Base-by-base conservation (phyloP, 192 early-diverging fungal genomes). In the Obelidium mucronatum region DNA sequence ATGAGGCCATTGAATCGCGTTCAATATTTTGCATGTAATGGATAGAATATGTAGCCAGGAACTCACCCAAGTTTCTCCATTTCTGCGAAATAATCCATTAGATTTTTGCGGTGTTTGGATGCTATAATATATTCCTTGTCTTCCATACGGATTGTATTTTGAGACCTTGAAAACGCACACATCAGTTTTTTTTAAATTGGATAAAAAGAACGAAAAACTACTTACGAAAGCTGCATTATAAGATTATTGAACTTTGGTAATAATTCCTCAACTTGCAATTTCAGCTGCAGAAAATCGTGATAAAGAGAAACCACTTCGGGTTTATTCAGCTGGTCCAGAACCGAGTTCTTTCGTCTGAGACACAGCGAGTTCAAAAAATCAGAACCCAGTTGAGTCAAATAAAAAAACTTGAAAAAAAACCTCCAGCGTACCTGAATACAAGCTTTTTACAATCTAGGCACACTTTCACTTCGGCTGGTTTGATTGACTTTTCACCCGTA, bases 81-180 rank as follows among this genome's bases (percentile, higher is more conserved):
- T 58, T 84, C 78, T 3, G 85, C 72, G 52, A 88, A 87, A 33
- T 73, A 70, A 51, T 88, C 87, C 73, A 88, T 61, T 40, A 86
- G 68, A 24, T 36, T 65, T 64, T 88, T 86, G 8, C 87, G 75
- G 58, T 80, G 73, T 37, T 68, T 26, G 0, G 76, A 35, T 33
- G 87, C 83, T 36, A 81, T 34, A 35, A 83, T 67, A 58, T 84
- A 88, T 26, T 82, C 84, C 5, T 52, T 75, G 70, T 86, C 79
- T 24, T 86, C 79, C 48, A 40, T 66, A 42, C 56, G 60, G 34
- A 86, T 59, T n/a, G 42, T 37, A 3, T 13, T 40, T 53, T 74
- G 78, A 22, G 42, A 22, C 22, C 62, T 48, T 17, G 15, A 58
- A 11, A 22, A 75, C 30, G 39, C 56, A 73, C 30, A 31, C 5